These are phyloP conservation scores for Agrocybe praecox DNA, from an alignment of 768 basidiomycete species.

Conservation along the genomic window DNA sequence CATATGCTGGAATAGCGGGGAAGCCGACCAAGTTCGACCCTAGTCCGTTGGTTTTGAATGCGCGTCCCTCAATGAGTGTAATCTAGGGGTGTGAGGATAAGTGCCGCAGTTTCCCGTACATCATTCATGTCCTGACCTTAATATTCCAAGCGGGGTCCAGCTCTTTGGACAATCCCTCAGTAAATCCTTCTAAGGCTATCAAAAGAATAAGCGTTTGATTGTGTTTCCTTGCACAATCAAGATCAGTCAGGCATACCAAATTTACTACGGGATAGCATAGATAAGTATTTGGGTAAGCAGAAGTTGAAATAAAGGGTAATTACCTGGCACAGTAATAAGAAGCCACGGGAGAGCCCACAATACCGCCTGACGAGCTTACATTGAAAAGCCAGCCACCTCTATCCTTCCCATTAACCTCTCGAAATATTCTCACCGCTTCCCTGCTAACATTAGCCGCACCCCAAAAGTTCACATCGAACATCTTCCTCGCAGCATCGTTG, in stretches of 20 bases:
- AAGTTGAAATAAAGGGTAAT: background rate
- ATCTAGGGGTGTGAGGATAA: background rate
- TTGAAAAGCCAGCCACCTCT: constrained; percentile 1
- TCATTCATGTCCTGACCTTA: background rate
- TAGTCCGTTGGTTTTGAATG: background rate
- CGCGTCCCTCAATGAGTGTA: constrained; percentile 23
- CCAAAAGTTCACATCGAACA: constrained; percentile 3
- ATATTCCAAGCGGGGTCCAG: constrained; percentile 46
- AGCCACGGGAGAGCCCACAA: background rate
- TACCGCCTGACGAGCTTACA: background rate
- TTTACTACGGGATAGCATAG: background rate
- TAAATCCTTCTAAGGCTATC: constrained; percentile 35
- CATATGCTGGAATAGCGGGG: constrained; percentile 25
- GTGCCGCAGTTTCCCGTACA: background rate
- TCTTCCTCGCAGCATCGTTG: background rate
- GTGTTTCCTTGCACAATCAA: background rate
- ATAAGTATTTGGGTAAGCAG: background rate
- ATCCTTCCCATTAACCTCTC: background rate
- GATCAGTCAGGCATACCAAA: background rate
- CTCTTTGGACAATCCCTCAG: constrained; percentile 33
- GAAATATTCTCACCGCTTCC: background rate
- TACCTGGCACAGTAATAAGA: background rate
- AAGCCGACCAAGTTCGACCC: constrained; percentile 11
- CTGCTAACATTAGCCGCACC: background rate
- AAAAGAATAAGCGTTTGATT: background rate